Evolutionary conservation across 345 rosid genomes (phyloP), one percentile per base, ranked within the genome.

Genomic region (Balakata baccata): DNA sequence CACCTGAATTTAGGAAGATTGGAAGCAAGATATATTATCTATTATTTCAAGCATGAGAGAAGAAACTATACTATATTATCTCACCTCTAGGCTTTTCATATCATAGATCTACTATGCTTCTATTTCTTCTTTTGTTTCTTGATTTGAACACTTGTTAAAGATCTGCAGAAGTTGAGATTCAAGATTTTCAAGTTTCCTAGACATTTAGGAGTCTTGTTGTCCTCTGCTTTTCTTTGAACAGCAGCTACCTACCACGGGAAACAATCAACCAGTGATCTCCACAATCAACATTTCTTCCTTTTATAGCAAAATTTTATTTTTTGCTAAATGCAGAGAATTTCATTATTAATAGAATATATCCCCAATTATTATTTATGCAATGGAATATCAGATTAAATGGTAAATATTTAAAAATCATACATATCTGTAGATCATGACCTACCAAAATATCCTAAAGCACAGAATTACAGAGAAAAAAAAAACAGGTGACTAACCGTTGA

Each of bases 51-150:
- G 41, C 11, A 64, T 4, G 18, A 52, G 38, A 45, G 22, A 51
- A 11, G 16, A 45, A 41, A 41, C 6, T 20, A 18, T 8, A 51
- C 1, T 39, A 18, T 8, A 51, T 0, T 39, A n/a, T 25, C 74
- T 70, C 46, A 86, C 87, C 86, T 75, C 70, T 41, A 80, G 49
- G 47, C 77, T 79, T 51, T 83, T 84, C 77, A 62, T 66, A 67
- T 73, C 73, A 72, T 69, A 8, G 82, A 59, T 43, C 71, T 76
- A 59, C 41, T n/a, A 0, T 75, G 70, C 53, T 70, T 80, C 70
- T 34, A 74, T 56, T 71, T 75, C 84, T 78, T 76, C 50, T 20
- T 66, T 18, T 50, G 65, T 68, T 79, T 74, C 77, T 77, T 78
- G n/a, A 76, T 67, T 66, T 75, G 68, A 56, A 70, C 43, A 34